Base-by-base conservation (phyloP, 2,329 filamentous ascomycete species). In the Apiospora rasikravindrae region DNA sequence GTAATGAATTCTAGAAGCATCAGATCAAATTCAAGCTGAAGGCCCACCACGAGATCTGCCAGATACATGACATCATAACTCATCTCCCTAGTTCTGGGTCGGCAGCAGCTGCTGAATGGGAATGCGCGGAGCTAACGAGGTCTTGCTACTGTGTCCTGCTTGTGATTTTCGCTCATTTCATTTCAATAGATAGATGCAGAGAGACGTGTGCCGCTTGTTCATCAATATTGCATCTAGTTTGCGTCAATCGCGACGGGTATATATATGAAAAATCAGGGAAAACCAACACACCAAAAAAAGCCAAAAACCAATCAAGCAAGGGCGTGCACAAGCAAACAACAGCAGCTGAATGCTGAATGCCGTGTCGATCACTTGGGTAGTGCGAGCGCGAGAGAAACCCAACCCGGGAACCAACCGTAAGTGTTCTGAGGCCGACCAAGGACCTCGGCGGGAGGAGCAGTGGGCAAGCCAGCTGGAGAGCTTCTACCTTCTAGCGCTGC, bases 11-110 rank as follows among this genome's bases (percentile, higher is more conserved):
- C 29, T 10, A 61, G 57, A 42, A 42, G 40, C 33, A 24, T 40
- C 33, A 40, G 57, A 64, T 64, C 57, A 40, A 64, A 64, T 64
- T 64, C 33, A 64, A 64, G 57, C 57, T 61, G 53, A 64, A 64
- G 57, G 57, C 57, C 57, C 57, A 40, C 57, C 33, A 64, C 33
- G 19, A 57, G 51, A 64, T 64, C 57, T 37, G 22, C 33, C 57
- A 64, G 57, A 64, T 64, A 7, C 57, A 64, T 64, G 57, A 64
- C 57, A 64, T 64, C 57, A 64, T 64, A 64, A 40, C 33, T 61
- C 53, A 61, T 61, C 57, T 64, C 57, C 53, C 29, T 40, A 64
- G 33, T 64, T n/a, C 33, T 40, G 57, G 53, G 53, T 61, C 53
- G 33, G 33, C 33, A 10, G 53, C 29, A 22, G 57, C 57, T 40